Evolutionary conservation across 768 basidiomycete species (phyloP).

Genomic region (Calocybe cyanea): DNA sequence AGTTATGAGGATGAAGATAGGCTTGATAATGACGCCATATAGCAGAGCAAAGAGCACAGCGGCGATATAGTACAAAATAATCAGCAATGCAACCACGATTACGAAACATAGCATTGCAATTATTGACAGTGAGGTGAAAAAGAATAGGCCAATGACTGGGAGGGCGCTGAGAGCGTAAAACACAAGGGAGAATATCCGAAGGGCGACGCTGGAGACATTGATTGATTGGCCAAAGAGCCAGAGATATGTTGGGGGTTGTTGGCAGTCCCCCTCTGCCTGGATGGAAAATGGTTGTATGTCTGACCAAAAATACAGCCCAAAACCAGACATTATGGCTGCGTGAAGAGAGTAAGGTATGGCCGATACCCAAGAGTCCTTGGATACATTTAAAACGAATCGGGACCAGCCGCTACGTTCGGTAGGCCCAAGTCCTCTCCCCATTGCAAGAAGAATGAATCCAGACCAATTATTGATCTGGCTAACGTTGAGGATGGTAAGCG

Average conservation of each 20-base stretch:
- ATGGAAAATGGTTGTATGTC: background rate
- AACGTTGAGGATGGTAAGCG: conserved; percentile 4
- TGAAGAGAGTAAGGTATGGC: background rate
- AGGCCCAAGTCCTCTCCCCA: background rate
- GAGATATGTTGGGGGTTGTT: conserved; percentile 3
- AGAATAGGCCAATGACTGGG: conserved; percentile 3
- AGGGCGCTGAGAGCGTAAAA: conserved; percentile 2
- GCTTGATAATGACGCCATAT: background rate
- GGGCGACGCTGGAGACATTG: background rate
- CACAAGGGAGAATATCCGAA: conserved; percentile 4
- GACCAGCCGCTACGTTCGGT: background rate
- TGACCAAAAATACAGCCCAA: conserved; percentile 6
- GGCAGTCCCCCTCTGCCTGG: background rate
- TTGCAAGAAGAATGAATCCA: conserved; percentile 2
- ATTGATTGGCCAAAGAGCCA: conserved; percentile 6
- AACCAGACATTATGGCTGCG: conserved; percentile 2
- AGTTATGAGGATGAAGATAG: background rate
- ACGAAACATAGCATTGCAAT: background rate
- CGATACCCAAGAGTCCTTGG: background rate
- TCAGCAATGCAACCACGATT: background rate
- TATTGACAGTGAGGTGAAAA: background rate
- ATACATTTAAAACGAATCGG: background rate
- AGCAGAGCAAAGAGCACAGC: background rate
- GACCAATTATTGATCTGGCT: conserved; percentile 9
- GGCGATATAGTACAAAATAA: background rate